These are phyloP conservation scores for Penicillium goetzii DNA, from an alignment of 495 filamentous ascomycete genomes.

Conservation along the genomic window DNA sequence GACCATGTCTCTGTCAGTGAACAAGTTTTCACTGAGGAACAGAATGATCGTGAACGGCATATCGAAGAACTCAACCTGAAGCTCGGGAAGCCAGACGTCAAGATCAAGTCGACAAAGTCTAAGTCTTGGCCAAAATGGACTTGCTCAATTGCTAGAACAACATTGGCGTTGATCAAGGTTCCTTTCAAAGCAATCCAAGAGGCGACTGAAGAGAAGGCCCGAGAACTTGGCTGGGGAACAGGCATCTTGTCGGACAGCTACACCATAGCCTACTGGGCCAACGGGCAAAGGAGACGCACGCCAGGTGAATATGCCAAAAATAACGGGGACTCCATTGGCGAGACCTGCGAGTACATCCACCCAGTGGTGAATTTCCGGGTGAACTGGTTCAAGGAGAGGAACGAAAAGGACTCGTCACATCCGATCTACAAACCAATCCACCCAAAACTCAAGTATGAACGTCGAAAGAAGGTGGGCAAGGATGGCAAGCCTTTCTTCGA, in stretches of 20 bases:
- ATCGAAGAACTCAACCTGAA: slow-evolving; percentile 13
- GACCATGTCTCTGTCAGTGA: slow-evolving; percentile 24
- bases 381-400: slow-evolving; percentile 13
- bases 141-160: slow-evolving; percentile 3
- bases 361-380: slow-evolving; percentile 25
- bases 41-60: slow-evolving; percentile 13
- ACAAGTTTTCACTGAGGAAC: slow-evolving; percentile 16
- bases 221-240: slow-evolving; percentile 26
- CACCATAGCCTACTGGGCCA: slow-evolving; percentile 27
- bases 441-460: slow-evolving; percentile 13
- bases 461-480: slow-evolving; percentile 14
- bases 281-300: slow-evolving; percentile 23
- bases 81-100: not conserved
- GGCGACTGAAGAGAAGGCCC: not conserved
- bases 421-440: slow-evolving; percentile 21
- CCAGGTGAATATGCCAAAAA: slow-evolving; percentile 22
- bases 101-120: not conserved
- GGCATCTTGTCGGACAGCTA: slow-evolving; percentile 25
- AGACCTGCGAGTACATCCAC: slow-evolving; percentile 27
- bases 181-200: slow-evolving; percentile 4
- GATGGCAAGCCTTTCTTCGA: slow-evolving; percentile 16
- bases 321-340: slow-evolving; percentile 11
- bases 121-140: slow-evolving; percentile 17
- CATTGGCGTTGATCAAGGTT: slow-evolving; percentile 4
- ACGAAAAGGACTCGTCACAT: slow-evolving; percentile 7